phyloP scores from a whole-genome alignment of 768 basidiomycete species.

The Calocybe indica region DNA sequence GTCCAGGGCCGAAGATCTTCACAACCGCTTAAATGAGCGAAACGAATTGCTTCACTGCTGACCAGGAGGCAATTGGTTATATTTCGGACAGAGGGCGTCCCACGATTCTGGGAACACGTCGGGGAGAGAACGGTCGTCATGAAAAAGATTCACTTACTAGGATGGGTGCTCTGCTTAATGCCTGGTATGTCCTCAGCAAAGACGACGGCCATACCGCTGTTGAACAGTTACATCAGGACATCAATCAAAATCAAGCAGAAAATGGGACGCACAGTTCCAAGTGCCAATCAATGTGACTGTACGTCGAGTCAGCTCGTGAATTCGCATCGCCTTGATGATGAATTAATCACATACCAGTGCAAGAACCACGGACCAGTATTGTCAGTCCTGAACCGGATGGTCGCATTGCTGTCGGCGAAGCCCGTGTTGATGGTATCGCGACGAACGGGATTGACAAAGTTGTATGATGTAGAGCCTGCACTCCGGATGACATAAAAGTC shows the following conservation, averaged over 20 bases:
- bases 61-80: not conserved
- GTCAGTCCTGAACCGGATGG: constrained; percentile 56
- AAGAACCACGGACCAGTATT: constrained; percentile 62
- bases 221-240: not conserved
- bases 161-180: not conserved
- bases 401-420: constrained; percentile 35
- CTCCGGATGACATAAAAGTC: constrained; percentile 30
- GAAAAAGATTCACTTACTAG: not conserved
- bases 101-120: not conserved
- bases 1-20: too few species aligned
- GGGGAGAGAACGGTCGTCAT: not conserved
- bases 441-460: constrained; percentile 37
- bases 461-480: constrained; percentile 19
- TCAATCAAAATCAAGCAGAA: not conserved
- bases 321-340: not conserved
- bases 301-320: constrained; percentile 9
- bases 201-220: constrained; percentile 24
- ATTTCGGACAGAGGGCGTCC: constrained; percentile 5
- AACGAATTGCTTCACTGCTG: too few species aligned
- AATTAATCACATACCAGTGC: constrained; percentile 25
- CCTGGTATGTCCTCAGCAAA: constrained; percentile 27
- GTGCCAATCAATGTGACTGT: constrained; percentile 30
- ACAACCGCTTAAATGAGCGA: too few species aligned
- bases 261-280: constrained; percentile 16
- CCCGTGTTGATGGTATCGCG: constrained; percentile 46